Base-by-base conservation (phyloP, 352 stramenopile species). In the Phytopythium delawarense region DNA sequence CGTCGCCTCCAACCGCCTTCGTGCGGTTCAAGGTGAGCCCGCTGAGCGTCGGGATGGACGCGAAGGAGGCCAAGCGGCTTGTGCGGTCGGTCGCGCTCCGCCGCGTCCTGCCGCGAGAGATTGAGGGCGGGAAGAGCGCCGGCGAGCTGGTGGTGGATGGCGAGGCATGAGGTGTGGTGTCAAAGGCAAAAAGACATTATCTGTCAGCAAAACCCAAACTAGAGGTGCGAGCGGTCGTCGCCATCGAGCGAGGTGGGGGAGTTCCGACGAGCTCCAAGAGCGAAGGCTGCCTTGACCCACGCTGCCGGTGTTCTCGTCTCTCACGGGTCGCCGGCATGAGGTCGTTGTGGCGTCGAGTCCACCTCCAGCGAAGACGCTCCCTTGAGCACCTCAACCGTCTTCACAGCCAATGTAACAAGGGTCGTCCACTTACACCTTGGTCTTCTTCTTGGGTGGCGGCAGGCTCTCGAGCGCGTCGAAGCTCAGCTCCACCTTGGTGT, bases 361-460 rank as follows among this genome's bases (percentile, higher is more conserved):
- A 51, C 9, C 45, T 51, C 45, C 42, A 13, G 7, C 25, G 25
- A 30, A 1, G 25, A 4, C 25, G 25, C 25, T 30, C 25, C 25
- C 1, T 30, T 30, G 1, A 30, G 25, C 25, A 30, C 25, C 25
- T 3, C 25, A 30, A 30, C 23, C 45, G 45, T 34, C 50, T 25
- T 13, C 13, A 39, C 34, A 12, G 34, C 11, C 34, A 39, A 39
- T 39, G 34, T 12, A 44, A 20, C 39, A 44, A 44, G 35, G 8
- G 12, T 39, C 12, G 28, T 7, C 42, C 12, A 21, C 46, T 76
- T 57, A 92, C 52, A 89, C 70, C 53, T 94, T 94, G 18, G 79
- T 80, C 76, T 91, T 90, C 75, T 94, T 94, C 73, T 94, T 94
- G 20, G 85, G 85, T 46, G 85, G 85, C 42, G 84, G 85, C 51